A percentile compares a stretch with the other conserved stretches of the same genome.
Evolutionary conservation across 768 basidiomycete genomes (phyloP).

Genomic region (Boletus tylopilopsis): DNA sequence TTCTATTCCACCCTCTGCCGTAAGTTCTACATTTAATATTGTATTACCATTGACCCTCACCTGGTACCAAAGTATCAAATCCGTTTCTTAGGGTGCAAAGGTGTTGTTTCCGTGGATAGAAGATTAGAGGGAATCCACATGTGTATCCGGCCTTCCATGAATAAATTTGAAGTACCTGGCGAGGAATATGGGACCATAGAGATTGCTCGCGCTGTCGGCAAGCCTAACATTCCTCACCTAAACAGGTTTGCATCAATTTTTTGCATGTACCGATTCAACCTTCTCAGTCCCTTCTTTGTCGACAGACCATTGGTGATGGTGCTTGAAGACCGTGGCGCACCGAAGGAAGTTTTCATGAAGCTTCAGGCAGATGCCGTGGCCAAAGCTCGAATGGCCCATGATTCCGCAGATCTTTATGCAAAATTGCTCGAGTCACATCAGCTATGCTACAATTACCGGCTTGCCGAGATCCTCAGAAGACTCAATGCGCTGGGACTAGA

Average conservation of each 20-base stretch:
- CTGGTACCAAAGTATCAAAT: constrained; percentile 60
- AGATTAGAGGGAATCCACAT: constrained; percentile 53
- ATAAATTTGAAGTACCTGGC: constrained; percentile 59
- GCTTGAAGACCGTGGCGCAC: constrained; percentile 71
- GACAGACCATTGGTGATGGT: constrained; percentile 70
- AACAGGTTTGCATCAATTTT: constrained; percentile 60
- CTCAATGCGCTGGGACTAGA: constrained; percentile 49
- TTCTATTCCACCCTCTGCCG: constrained; percentile 54
- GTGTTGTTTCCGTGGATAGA: constrained; percentile 69
- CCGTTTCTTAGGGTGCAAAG: constrained; percentile 81
- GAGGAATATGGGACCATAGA: constrained; percentile 60
- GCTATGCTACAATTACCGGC: constrained; percentile 43
- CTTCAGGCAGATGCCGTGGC: constrained; percentile 61
- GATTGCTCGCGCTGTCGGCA: constrained; percentile 61
- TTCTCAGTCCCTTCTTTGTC: background rate
- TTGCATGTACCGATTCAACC: background rate
- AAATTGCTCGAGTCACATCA: constrained; percentile 46
- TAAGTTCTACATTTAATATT: constrained; percentile 32
- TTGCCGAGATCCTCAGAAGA: constrained; percentile 49
- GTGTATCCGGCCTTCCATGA: constrained; percentile 70
- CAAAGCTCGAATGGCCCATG: constrained; percentile 55
- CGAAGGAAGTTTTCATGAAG: constrained; percentile 49
- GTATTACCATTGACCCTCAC: background rate
- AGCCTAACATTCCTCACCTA: constrained; percentile 60
- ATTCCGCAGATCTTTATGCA: constrained; percentile 48